Evolutionary conservation across 352 stramenopile species (phyloP), one percentile per base, ranked within the genome.

Genomic region (Globisporangium sylvaticum): DNA sequence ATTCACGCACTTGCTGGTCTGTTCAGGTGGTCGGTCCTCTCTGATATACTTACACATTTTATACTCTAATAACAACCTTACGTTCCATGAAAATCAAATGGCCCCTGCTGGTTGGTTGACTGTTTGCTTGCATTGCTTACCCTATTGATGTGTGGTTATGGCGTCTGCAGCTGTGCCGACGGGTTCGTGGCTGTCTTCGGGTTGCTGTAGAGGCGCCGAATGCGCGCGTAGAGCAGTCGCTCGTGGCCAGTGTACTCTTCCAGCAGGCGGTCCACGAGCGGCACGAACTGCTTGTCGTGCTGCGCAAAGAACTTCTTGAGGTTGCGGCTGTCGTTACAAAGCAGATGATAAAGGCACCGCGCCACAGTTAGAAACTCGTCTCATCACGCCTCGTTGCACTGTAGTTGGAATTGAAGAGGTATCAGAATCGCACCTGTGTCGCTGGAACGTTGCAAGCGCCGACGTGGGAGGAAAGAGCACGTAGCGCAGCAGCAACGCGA

Each of bases 191-290:
- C 4, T 18, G 32, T 42, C 5, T 32, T 46, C 5, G 18, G 55
- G 20, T 24, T 52, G 22, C 63, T 60, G 66, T 89, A 87, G 50
- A 82, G 77, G 9, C 74, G 71, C 2, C 77, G 75, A 31, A 89
- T 68, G 42, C 77, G 69, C 24, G 75, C 73, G 53, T 87, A 87
- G 22, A 89, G 76, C 52, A 88, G 60, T 0, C 73, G 70, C 54
- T 89, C 81, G 65, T 89, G 81, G 32, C 81, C 81, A 4, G 72
- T 68, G 68, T 87, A 86, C 56, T 86, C 78, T 31, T 80, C 72
- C 27, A 87, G 59, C 48, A 89, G 48, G 10, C 64, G 57, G 29
- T 86, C 71, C 1, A 81, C 75, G 29, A 82, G 67, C 39, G 58
- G 53, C 10, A 81, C 61, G 63, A 80, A 84, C 64, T 78, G 70